These are phyloP conservation scores for Magnaporthiopsis incrustans DNA, from an alignment of 2,329 filamentous ascomycete species.

Conservation along the genomic window DNA sequence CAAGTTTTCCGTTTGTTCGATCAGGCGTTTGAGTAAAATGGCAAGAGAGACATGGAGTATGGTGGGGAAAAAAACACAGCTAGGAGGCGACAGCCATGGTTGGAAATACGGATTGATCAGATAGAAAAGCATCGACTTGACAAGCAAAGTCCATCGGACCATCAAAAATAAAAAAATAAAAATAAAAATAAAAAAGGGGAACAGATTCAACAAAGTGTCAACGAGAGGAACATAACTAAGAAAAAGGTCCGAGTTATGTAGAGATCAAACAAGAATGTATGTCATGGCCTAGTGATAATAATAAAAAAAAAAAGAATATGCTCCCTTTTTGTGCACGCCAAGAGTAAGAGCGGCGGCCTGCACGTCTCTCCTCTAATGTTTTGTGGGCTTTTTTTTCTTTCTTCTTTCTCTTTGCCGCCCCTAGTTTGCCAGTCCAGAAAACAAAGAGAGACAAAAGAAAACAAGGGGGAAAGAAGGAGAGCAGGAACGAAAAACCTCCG, in stretches of 20 bases:
- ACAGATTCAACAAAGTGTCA: too few species aligned
- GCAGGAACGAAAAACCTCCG: constrained; percentile 1
- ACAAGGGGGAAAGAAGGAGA: background rate
- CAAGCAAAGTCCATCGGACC: too few species aligned
- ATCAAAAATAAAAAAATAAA: too few species aligned
- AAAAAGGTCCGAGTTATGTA: background rate
- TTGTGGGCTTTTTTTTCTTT: background rate
- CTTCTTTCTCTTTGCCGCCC: background rate
- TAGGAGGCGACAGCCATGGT: too few species aligned
- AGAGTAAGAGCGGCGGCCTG: background rate
- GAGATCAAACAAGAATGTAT: background rate
- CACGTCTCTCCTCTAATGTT: background rate
- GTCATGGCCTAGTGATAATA: background rate
- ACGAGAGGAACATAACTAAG: too few species aligned
- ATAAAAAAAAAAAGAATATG: background rate
- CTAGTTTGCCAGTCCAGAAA: constrained; percentile 2
- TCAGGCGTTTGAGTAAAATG: too few species aligned
- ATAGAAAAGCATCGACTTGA: too few species aligned
- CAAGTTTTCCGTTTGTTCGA: too few species aligned
- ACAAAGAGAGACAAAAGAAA: background rate
- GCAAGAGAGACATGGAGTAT: too few species aligned
- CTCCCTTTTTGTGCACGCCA: background rate
- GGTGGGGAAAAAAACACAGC: too few species aligned
- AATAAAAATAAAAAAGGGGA: too few species aligned
- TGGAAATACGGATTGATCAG: too few species aligned